phyloP scores from a whole-genome alignment of 352 stramenopile genomes.

The Phytophthora megakarya region DNA sequence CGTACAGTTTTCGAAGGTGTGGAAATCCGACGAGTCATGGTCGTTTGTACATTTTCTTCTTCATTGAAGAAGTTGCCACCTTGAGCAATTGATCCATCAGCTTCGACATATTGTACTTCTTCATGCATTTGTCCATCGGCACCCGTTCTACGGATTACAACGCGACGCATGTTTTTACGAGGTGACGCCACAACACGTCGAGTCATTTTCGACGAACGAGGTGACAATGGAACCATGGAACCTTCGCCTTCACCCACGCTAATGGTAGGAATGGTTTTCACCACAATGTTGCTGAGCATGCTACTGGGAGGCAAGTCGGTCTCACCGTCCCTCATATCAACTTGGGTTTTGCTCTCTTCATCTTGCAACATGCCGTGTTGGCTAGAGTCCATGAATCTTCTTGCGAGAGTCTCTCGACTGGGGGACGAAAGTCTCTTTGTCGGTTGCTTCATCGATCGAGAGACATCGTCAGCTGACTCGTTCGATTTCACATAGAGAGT shows the following conservation, averaged over 20 bases:
- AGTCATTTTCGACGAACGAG: constrained; percentile 23
- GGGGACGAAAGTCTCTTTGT: constrained; percentile 43
- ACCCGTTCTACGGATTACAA: constrained; percentile 22
- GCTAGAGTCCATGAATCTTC: constrained; percentile 19
- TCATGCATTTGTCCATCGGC: constrained; percentile 25
- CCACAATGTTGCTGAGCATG: constrained; percentile 25
- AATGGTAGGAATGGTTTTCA: constrained; percentile 27
- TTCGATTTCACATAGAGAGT: neutral
- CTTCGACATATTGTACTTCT: constrained; percentile 30
- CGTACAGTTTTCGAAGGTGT: constrained; percentile 15
- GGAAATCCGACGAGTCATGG: constrained; percentile 9
- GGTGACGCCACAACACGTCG: constrained; percentile 28
- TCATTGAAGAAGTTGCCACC: constrained; percentile 19
- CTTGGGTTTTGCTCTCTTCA: constrained; percentile 1
- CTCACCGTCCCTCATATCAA: constrained; percentile 14
- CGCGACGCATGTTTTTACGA: constrained; percentile 30
- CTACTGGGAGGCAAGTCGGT: constrained; percentile 1
- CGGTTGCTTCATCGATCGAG: constrained; percentile 24
- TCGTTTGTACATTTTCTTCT: constrained; percentile 2
- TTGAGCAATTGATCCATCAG: constrained; percentile 19
- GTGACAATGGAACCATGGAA: constrained; percentile 20
- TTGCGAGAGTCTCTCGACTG: constrained; percentile 34
- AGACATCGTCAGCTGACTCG: too few relatives aligned
- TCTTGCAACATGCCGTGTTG: constrained; percentile 23
- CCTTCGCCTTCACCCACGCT: neutral